Percentiles rank a stretch among this genome's conserved stretches.
These are phyloP conservation scores for Dryas octopetala DNA, from an alignment of 306 rosid genomes.

Conservation along the genomic window DNA sequence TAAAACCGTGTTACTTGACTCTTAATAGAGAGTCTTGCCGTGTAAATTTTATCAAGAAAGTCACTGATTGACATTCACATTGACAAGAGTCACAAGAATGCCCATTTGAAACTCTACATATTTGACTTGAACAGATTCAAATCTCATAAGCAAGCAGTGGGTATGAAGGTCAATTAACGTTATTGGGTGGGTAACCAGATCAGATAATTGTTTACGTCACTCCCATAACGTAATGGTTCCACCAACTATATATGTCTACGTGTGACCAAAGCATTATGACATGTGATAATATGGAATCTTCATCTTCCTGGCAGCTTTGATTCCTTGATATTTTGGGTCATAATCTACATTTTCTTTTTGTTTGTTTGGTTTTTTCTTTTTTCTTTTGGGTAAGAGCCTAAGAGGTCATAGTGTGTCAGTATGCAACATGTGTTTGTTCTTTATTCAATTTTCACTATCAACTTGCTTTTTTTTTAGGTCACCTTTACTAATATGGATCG, in stretches of 20 bases:
- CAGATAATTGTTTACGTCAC: conserved; percentile 2
- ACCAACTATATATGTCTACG: neutral
- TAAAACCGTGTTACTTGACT: conserved; percentile 27
- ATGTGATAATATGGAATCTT: neutral
- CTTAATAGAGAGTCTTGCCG: conserved; percentile 18
- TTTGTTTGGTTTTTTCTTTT: too few species aligned
- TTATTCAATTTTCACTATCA: too few species aligned
- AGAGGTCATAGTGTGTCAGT: too few species aligned
- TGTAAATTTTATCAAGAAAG: too few species aligned
- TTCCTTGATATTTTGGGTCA: conserved; percentile 10
- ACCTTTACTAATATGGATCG: too few species aligned
- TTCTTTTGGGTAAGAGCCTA: too few species aligned
- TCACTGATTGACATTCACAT: neutral
- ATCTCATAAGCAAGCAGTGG: neutral
- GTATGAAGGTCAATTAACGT: neutral
- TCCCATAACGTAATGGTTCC: conserved; percentile 15
- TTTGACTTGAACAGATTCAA: neutral
- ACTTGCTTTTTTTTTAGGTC: too few species aligned
- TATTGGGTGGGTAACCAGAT: neutral
- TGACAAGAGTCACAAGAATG: conserved; percentile 23
- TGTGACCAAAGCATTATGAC: conserved; percentile 5
- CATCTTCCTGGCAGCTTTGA: neutral
- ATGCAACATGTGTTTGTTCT: too few species aligned
- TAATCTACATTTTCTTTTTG: neutral
- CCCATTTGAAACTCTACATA: neutral